Evolutionary conservation across 345 rosid genomes (phyloP).

Genomic region (Syzygium oleosum): DNA sequence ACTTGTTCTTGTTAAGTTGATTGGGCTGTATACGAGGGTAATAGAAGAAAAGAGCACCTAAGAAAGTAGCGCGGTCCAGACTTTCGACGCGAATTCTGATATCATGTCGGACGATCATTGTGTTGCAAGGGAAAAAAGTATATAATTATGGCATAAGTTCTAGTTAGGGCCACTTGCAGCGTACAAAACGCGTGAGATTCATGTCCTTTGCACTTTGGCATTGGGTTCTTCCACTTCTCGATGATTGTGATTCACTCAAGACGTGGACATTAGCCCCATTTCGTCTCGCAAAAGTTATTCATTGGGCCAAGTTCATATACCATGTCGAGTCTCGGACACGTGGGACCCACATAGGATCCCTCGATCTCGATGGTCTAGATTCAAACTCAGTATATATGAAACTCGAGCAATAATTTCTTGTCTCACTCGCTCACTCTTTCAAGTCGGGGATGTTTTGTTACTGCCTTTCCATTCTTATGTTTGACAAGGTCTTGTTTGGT

Average conservation of each 20-base stretch:
- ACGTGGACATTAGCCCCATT: background rate
- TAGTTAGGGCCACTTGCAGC: background rate
- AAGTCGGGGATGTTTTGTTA: background rate
- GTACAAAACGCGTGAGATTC: background rate
- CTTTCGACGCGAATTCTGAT: background rate
- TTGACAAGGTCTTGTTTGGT: background rate
- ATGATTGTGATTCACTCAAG: background rate
- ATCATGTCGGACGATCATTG: background rate
- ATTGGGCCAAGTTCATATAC: background rate
- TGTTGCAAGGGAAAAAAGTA: background rate
- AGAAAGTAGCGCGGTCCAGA: background rate
- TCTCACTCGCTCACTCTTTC: background rate
- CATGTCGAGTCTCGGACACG: background rate
- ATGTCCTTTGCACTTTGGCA: background rate
- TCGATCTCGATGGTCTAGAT: background rate
- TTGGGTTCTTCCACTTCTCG: background rate
- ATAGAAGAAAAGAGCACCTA: background rate
- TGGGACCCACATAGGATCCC: background rate
- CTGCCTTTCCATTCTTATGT: background rate
- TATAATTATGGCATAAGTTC: background rate
- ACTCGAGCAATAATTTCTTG: background rate
- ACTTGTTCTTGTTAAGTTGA: background rate
- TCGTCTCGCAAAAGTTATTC: background rate
- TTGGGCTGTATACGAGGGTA: background rate
- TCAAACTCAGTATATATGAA: background rate